These are phyloP conservation scores for Mortierella claussenii DNA, from an alignment of 192 early-diverging fungal species.

Conservation along the genomic window DNA sequence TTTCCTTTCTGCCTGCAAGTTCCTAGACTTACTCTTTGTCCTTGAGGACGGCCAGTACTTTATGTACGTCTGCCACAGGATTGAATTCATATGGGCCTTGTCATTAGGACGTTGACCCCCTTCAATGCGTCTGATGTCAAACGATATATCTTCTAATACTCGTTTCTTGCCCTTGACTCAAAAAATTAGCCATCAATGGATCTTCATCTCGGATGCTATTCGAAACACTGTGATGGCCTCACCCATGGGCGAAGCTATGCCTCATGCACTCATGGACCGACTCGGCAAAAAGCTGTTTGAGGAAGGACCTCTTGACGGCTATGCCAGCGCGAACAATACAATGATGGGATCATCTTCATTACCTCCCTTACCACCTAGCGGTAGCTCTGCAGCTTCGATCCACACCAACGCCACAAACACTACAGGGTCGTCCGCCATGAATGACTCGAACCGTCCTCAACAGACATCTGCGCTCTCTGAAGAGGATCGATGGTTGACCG, in stretches of 20 bases:
- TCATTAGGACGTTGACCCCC: too few species aligned
- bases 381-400: background rate
- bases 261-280: slow-evolving; percentile 73
- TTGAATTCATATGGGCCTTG: too few species aligned
- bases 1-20: slow-evolving; percentile 88
- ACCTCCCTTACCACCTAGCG: too few species aligned
- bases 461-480: slow-evolving; percentile 19
- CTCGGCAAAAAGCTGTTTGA: slow-evolving; percentile 69
- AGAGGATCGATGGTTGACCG: slow-evolving; percentile 24
- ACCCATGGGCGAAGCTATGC: slow-evolving; percentile 57
- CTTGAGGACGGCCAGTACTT: slow-evolving; percentile 87
- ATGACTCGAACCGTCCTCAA: slow-evolving; percentile 16
- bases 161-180: background rate
- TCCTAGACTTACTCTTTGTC: slow-evolving; percentile 84
- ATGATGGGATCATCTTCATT: background rate
- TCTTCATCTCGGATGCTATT: slow-evolving; percentile 89
- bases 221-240: slow-evolving; percentile 67
- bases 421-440: too few species aligned
- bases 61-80: slow-evolving; percentile 69
- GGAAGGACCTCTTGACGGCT: slow-evolving; percentile 42
- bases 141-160: background rate
- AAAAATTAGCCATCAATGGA: slow-evolving; percentile 86
- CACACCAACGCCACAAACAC: background rate
- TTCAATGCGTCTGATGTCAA: too few species aligned
- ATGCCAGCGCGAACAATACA: slow-evolving; percentile 2